A percentile compares a stretch with the other conserved stretches of the same genome.
Evolutionary conservation across 2,329 filamentous ascomycete genomes (phyloP).

Genomic region (Bretziella fagacearum): DNA sequence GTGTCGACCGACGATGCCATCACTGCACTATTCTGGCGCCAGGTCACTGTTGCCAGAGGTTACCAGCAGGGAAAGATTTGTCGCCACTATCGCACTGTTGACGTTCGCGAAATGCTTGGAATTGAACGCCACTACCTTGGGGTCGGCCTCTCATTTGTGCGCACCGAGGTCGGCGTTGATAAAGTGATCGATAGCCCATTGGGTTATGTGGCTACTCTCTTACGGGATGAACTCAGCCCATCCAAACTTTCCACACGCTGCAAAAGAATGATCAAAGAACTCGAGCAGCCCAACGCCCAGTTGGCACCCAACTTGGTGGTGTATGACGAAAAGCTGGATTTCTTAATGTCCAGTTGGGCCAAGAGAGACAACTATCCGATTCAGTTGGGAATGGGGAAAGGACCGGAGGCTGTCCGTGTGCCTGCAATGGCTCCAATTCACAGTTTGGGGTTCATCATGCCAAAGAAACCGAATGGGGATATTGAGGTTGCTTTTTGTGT

Average conservation of each 20-base stretch:
- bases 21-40: not conserved
- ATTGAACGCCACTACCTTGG: not conserved
- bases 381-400: not conserved
- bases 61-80: not conserved
- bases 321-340: not conserved
- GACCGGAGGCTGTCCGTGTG: not conserved
- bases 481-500: not conserved
- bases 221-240: not conserved
- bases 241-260: not conserved
- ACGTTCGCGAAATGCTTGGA: not conserved
- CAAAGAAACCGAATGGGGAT: not conserved
- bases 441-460: not conserved
- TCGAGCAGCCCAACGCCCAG: not conserved
- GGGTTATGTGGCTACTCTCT: not conserved
- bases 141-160: not conserved
- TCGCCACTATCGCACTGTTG: not conserved
- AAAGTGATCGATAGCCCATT: not conserved
- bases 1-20: constrained; percentile 3
- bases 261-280: not conserved
- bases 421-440: not conserved
- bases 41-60: not conserved
- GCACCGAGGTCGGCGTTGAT: not conserved
- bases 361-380: not conserved
- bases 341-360: not conserved
- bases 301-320: not conserved